Percentiles rank a stretch among this genome's conserved stretches.
phyloP scores from a whole-genome alignment of 345 rosid species.

The Cardamine chenopodiifolia region DNA sequence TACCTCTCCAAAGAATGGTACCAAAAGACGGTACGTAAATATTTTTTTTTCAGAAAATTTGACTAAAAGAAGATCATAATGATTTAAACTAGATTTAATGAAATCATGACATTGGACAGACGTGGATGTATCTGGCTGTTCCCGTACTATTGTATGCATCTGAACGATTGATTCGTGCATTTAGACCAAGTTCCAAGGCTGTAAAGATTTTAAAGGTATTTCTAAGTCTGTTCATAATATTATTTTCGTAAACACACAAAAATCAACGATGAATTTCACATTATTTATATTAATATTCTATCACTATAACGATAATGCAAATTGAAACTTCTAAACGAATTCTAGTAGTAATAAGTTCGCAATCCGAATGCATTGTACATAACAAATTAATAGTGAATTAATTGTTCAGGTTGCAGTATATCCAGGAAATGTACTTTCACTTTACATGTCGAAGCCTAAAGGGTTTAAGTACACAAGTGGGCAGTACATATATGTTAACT shows the following conservation, averaged over 20 bases:
- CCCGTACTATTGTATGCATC: conserved; percentile 59
- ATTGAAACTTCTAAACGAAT: background rate
- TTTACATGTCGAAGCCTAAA: conserved; percentile 79
- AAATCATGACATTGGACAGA: conserved; percentile 42
- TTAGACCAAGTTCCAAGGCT: conserved; percentile 64
- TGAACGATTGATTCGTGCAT: conserved; percentile 64
- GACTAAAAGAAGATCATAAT: background rate
- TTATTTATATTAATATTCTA: background rate
- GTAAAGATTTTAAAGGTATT: conserved; percentile 71
- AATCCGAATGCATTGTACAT: background rate
- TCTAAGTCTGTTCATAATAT: background rate
- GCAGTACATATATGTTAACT: conserved; percentile 79
- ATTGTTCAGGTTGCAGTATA: conserved; percentile 74
- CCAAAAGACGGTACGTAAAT: conserved; percentile 59
- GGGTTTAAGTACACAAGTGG: conserved; percentile 84
- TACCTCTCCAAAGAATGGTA: conserved; percentile 76
- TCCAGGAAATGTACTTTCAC: conserved; percentile 76
- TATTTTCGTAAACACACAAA: background rate
- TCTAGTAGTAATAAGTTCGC: too few species aligned
- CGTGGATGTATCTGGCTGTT: conserved; percentile 88
- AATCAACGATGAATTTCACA: background rate
- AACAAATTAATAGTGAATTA: background rate
- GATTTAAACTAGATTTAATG: background rate
- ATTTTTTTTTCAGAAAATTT: background rate
- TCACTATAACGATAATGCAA: background rate